Conservation (phyloP, 2,329 filamentous ascomycete species). For the Epichloe glyceriae region DNA sequence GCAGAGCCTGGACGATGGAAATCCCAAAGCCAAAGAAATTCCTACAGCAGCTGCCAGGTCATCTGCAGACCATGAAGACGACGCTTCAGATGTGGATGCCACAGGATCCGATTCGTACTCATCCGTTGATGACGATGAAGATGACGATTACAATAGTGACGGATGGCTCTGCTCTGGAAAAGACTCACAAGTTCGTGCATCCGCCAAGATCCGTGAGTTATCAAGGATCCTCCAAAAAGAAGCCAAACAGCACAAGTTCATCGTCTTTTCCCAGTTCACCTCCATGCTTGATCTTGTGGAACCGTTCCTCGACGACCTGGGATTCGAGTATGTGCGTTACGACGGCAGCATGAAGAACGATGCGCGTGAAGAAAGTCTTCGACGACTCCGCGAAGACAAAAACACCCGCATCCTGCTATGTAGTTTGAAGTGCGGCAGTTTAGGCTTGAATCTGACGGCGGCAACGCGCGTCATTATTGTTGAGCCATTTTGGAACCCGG, state of each 20-base stretch:
- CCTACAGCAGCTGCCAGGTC: slow-evolving; percentile 14
- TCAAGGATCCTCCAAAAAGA: slow-evolving; percentile 71
- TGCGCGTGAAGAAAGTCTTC: slow-evolving; percentile 72
- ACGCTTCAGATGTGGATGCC: slow-evolving; percentile 18
- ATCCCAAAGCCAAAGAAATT: not conserved
- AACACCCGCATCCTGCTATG: slow-evolving; percentile 76
- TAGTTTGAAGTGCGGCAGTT: slow-evolving; percentile 81
- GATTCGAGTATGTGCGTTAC: slow-evolving; percentile 75
- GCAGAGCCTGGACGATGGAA: slow-evolving; percentile 21
- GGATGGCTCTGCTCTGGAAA: slow-evolving; percentile 16
- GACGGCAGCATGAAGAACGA: slow-evolving; percentile 95
- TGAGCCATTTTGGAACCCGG: slow-evolving; percentile 97
- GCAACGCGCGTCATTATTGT: slow-evolving; percentile 88
- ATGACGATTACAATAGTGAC: slow-evolving; percentile 17
- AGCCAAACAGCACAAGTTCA: slow-evolving; percentile 77
- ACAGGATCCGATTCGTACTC: slow-evolving; percentile 29
- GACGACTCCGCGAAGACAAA: slow-evolving; percentile 60
- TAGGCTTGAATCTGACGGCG: slow-evolving; percentile 89
- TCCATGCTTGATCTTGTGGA: slow-evolving; percentile 96
- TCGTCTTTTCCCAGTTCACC: slow-evolving; percentile 97
- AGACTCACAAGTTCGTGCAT: slow-evolving; percentile 41
- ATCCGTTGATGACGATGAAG: slow-evolving; percentile 12
- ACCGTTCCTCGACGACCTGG: slow-evolving; percentile 66
- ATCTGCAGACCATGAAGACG: slow-evolving; percentile 20
- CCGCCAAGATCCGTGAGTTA: slow-evolving; percentile 84